phyloP scores from a whole-genome alignment of 495 filamentous ascomycete species.

The Amphirosellinia nigrospora region DNA sequence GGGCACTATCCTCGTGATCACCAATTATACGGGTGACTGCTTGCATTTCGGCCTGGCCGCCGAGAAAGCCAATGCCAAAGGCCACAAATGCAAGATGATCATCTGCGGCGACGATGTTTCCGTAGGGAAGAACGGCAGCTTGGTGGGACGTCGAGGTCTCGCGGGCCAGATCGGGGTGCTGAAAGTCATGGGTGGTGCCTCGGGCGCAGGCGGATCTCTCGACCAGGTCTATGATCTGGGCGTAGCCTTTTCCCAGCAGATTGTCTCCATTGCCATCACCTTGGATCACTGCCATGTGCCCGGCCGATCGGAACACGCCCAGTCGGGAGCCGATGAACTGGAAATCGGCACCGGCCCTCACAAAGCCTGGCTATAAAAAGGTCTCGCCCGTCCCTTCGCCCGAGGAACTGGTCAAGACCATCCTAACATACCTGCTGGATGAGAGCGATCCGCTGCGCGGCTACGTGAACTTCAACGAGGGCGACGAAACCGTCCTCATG shows the following conservation, averaged over 20 bases:
- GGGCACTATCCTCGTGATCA: slow-evolving; percentile 67
- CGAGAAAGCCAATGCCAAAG: slow-evolving; percentile 64
- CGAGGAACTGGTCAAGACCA: slow-evolving; percentile 58
- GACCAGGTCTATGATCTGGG: slow-evolving; percentile 64
- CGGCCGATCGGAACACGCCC: slow-evolving; percentile 60
- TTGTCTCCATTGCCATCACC: slow-evolving; percentile 65
- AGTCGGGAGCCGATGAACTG: slow-evolving; percentile 52
- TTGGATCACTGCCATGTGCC: slow-evolving; percentile 70
- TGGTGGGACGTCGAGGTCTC: slow-evolving; percentile 64
- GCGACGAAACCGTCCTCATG: slow-evolving; percentile 62
- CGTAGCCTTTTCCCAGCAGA: slow-evolving; percentile 56
- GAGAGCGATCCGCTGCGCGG: slow-evolving; percentile 61
- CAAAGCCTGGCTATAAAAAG: slow-evolving; percentile 65
- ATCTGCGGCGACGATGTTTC: slow-evolving; percentile 67
- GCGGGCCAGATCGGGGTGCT: slow-evolving; percentile 59
- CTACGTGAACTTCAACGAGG: slow-evolving; percentile 61
- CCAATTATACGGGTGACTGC: slow-evolving; percentile 71
- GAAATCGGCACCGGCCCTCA: slow-evolving; percentile 68
- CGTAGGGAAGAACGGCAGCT: slow-evolving; percentile 61
- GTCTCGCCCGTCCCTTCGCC: slow-evolving; percentile 59
- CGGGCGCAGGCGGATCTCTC: slow-evolving; percentile 57
- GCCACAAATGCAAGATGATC: slow-evolving; percentile 60
- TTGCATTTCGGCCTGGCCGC: slow-evolving; percentile 68
- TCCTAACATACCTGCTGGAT: slow-evolving; percentile 61
- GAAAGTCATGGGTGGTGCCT: slow-evolving; percentile 54